Base-by-base conservation (phyloP, 78 protist genomes). In the Salpingoeca rosetta region DNA sequence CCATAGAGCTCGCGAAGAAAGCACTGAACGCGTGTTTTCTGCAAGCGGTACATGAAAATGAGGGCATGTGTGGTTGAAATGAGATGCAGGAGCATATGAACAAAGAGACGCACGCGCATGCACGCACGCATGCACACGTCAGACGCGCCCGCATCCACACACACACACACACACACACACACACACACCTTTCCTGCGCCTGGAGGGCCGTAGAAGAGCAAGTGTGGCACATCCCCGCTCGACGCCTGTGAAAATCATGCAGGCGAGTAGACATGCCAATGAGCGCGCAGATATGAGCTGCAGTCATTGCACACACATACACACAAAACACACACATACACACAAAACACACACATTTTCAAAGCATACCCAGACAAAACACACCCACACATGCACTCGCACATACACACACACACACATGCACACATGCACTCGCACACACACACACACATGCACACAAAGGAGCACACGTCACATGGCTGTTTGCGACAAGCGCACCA, bases 201-300 rank as follows among this genome's bases (percentile, higher is more conserved):
- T 0, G 93, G 38, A 25, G 99, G 99, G 1, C 99, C 99, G 87
- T 94, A 94, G 44, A 98, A 76, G 31, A 98, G 84, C 65, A 97
- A 37, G 84, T 98, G 99, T 1, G 99, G 99, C 36, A 97, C 86
- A 82, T 98, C 97, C 0, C 86, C 80, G 41, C 37, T 11, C 80
- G 45, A 2, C 0, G 42, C 43, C 88, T 36, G 77, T 25, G 2
- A 35, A 26, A 56, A 25, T 72, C 76, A 72, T 28, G 35, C 38
- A 72, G 38, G 17, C 76, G 76, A 28, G 76, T n/a, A n/a, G n/a
- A n/a, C n/a, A n/a, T n/a, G n/a, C n/a, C n/a, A n/a, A n/a, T n/a
- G n/a, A n/a, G n/a, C n/a, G n/a, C n/a, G n/a, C n/a, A n/a, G n/a
- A n/a, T n/a, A n/a, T n/a, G n/a, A n/a, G n/a, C n/a, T n/a, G n/a